Base-by-base conservation (phyloP, 225 moss, liverwort and hornwort genomes). In the Sphagnum tenellum region DNA sequence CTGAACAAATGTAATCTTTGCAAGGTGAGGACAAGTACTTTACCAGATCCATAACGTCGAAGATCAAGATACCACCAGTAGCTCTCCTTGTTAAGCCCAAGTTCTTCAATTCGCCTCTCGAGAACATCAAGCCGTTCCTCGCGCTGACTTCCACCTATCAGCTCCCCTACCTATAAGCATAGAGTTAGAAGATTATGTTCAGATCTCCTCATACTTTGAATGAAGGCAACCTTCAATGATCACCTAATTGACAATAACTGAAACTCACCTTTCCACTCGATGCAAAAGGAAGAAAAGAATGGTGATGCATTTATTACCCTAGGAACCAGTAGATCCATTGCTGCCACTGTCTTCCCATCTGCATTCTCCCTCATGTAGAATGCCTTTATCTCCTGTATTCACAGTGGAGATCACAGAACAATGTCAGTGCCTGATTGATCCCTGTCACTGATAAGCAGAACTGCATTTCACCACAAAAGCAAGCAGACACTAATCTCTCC, bases 51-150 rank as follows among this genome's bases (percentile, higher is more conserved):
- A 68, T 96, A 96, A 4, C 90, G 88, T 60, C 92, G 85, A 58
- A 92, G 82, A 66, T 96, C 92, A 66, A 96, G 90, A 75, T 90
- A 96, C 96, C 96, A 92, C 96, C 96, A 96, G 66, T 90, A 96
- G 71, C 83, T 96, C 67, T 87, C 88, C 70, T 87, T 92, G 66
- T 53, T 89, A 49, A 96, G 78, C 67, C 92, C 96, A 65, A 90
- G 77, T 47, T 90, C 96, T 51, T 90, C 88, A 64, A 96, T 90
- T 70, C 92, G 80, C 57, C 79, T 81, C 69, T 92, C 88, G 47
- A 92, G 54, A 62, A 80, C 78, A 49, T 90, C 90, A 50, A 96
- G 67, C 64, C 96, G 82, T 81, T 96, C 96, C 75, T 96, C 96
- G 70, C 90, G 88, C 74, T 92, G 96, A 69, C 96, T 96, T 45